These are phyloP conservation scores for Globisporangium ultimum DNA, from an alignment of 352 stramenopile genomes.

Conservation along the genomic window DNA sequence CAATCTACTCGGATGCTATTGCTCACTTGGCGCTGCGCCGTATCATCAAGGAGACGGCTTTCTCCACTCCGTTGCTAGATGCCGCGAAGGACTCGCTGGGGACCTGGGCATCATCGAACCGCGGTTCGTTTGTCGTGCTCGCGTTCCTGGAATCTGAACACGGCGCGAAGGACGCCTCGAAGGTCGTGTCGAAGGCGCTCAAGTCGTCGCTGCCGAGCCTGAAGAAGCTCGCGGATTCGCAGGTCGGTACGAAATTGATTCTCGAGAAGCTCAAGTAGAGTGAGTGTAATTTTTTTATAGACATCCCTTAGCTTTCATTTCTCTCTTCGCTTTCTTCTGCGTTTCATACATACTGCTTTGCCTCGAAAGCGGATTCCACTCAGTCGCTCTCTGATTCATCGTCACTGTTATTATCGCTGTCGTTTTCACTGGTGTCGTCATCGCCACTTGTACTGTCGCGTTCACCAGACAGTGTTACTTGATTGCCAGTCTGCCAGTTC, in stretches of 20 bases:
- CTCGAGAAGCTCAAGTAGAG: conserved; percentile 75
- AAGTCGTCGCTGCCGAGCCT: conserved; percentile 52
- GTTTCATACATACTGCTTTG: background rate
- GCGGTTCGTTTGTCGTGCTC: conserved; percentile 81
- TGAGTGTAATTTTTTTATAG: conserved; percentile 18
- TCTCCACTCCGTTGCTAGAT: conserved; percentile 49
- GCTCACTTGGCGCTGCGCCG: conserved; percentile 71
- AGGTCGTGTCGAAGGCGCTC: conserved; percentile 59
- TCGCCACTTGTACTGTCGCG: conserved; percentile 9
- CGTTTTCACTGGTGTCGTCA: conserved; percentile 16
- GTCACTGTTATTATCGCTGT: conserved; percentile 15
- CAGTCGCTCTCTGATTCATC: conserved; percentile 7
- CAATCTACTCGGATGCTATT: conserved; percentile 69
- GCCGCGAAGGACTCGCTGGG: conserved; percentile 43
- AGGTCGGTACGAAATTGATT: conserved; percentile 82
- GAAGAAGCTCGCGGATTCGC: conserved; percentile 49
- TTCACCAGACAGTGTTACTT: conserved; percentile 21
- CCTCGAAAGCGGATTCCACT: background rate
- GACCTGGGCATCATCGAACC: conserved; percentile 66
- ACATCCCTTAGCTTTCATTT: conserved; percentile 11
- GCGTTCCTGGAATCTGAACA: conserved; percentile 74
- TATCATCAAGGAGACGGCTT: conserved; percentile 71
- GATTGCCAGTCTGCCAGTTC: conserved; percentile 39
- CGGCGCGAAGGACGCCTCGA: conserved; percentile 37
- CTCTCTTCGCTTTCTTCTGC: conserved; percentile 14